phyloP scores from a whole-genome alignment of 148 eudicot species.

The Cornus controversa region DNA sequence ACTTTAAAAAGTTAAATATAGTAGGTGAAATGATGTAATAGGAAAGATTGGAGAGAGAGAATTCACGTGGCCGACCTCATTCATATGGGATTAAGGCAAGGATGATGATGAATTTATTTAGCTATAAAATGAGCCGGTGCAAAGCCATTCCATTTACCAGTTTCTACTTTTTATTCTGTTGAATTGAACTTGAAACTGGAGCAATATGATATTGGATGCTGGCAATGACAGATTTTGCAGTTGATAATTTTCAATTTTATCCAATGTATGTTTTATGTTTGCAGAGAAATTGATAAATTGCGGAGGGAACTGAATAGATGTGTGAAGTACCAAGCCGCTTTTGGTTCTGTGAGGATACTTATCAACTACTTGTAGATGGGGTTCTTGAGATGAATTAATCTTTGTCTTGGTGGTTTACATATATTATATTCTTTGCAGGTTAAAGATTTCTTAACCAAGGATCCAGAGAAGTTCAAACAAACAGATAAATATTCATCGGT shows the following conservation, averaged over 20 bases:
- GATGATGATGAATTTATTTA: background rate
- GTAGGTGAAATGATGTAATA: too few relatives aligned
- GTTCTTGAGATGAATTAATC: slow-evolving; percentile 1
- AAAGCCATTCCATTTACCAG: background rate
- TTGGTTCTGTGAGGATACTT: slow-evolving; percentile 22
- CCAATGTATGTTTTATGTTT: background rate
- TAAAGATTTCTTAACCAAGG: slow-evolving; percentile 12
- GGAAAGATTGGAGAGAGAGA: too few relatives aligned
- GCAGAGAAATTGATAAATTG: slow-evolving; percentile 41
- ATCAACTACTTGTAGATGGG: background rate
- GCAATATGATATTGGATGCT: background rate
- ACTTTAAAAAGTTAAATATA: too few relatives aligned
- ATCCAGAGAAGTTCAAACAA: slow-evolving; percentile 17
- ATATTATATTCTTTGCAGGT: slow-evolving; percentile 14
- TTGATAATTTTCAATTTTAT: background rate
- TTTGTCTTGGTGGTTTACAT: slow-evolving; percentile 3
- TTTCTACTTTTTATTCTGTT: background rate
- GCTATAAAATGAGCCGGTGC: background rate
- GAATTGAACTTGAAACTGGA: background rate
- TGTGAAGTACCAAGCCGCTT: slow-evolving; percentile 22
- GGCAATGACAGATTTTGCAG: background rate
- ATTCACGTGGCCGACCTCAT: too few relatives aligned
- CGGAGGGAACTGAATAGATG: slow-evolving; percentile 22
- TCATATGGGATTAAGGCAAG: too few relatives aligned
- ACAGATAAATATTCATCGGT: slow-evolving; percentile 19